phyloP scores from a whole-genome alignment of 345 rosid species.

The Hypericum perforatum region DNA sequence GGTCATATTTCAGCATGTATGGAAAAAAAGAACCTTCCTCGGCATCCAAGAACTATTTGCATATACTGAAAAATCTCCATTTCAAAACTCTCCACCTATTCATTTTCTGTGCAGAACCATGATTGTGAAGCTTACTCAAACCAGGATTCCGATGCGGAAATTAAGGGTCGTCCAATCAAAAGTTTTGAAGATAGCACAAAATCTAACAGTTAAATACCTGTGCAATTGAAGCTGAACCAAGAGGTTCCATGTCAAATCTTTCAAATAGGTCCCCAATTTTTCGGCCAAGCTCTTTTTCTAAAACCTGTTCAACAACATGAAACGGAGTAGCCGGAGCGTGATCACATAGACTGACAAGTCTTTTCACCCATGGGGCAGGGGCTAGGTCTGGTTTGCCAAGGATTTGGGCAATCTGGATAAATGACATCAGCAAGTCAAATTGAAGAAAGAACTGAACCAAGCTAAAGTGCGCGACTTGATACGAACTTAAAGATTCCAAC shows the following conservation, averaged over 20 bases:
- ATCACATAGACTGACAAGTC: constrained; percentile 77
- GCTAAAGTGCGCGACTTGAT: constrained; percentile 4
- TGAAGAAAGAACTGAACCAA: not conserved
- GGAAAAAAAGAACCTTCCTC: too few species aligned
- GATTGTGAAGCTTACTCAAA: too few species aligned
- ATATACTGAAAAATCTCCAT: too few species aligned
- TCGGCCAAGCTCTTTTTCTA: constrained; percentile 65
- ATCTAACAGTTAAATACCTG: constrained; percentile 37
- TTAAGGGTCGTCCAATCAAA: too few species aligned
- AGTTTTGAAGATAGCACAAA: too few species aligned
- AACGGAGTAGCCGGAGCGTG: constrained; percentile 78
- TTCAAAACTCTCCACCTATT: too few species aligned
- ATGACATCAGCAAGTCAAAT: not conserved
- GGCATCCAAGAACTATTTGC: too few species aligned
- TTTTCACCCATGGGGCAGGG: constrained; percentile 88
- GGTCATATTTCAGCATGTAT: too few species aligned
- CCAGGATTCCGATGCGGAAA: too few species aligned
- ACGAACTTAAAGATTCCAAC: not conserved
- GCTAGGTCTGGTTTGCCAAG: constrained; percentile 89
- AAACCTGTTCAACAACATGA: constrained; percentile 35
- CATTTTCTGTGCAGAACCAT: too few species aligned
- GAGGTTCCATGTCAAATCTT: constrained; percentile 60
- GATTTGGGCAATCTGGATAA: constrained; percentile 62
- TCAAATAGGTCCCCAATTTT: constrained; percentile 50
- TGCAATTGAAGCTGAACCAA: constrained; percentile 95